Percentiles rank a stretch among this genome's conserved stretches.
Evolutionary conservation across 1,139 yeast genomes (phyloP).

Genomic region (Debaryomyces coudertii): DNA sequence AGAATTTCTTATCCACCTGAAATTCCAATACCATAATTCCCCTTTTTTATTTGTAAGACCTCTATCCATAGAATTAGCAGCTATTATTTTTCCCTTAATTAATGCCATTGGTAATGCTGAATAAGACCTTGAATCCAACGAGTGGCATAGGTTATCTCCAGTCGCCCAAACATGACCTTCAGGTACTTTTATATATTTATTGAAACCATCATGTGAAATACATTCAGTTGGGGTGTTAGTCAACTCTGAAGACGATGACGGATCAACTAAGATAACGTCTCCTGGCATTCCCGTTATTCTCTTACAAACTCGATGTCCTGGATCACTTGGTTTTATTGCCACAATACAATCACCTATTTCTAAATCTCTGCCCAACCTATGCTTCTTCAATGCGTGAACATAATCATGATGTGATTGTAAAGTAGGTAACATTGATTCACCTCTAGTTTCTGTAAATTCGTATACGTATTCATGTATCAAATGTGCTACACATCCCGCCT

Average conservation of each 20-base stretch:
- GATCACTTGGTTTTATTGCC: constrained; percentile 88
- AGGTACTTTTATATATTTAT: constrained; percentile 69
- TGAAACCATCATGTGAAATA: constrained; percentile 47
- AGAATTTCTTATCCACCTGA: constrained; percentile 55
- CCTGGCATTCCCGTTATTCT: constrained; percentile 97
- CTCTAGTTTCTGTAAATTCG: constrained; percentile 82
- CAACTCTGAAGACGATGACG: constrained; percentile 61
- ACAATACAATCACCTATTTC: constrained; percentile 86
- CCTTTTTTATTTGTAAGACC: constrained; percentile 32
- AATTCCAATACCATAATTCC: constrained; percentile 50
- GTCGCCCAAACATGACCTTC: constrained; percentile 97
- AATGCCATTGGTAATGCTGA: constrained; percentile 87
- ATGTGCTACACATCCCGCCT: constrained; percentile 73
- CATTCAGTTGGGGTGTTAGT: constrained; percentile 41
- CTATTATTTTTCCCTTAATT: constrained; percentile 85
- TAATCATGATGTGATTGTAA: constrained; percentile 73
- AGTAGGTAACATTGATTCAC: constrained; percentile 96
- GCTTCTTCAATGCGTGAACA: constrained; percentile 72
- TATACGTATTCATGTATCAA: constrained; percentile 65
- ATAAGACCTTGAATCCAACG: constrained; percentile 89
- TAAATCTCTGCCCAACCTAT: constrained; percentile 60
- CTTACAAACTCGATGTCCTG: constrained; percentile 84
- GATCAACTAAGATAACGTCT: constrained; percentile 79
- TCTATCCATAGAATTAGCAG: constrained; percentile 52
- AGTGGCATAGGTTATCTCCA: constrained; percentile 87